phyloP scores from a whole-genome alignment of 352 stramenopile species.

The Globisporangium alternatum region DNA sequence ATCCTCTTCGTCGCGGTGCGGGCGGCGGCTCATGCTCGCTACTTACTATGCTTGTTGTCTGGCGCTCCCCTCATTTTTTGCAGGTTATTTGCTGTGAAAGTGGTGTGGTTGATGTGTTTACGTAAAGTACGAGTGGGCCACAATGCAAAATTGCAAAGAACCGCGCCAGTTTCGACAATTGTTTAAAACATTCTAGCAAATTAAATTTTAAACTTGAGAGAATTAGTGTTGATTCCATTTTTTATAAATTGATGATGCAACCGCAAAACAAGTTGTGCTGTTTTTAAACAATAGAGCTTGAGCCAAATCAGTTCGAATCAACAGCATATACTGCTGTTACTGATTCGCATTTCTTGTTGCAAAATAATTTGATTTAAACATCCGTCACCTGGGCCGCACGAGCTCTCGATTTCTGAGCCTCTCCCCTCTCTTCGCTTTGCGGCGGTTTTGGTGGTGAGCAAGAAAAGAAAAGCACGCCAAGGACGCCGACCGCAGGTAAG shows the following conservation, averaged over 20 bases:
- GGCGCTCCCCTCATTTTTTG: not conserved
- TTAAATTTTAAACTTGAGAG: not conserved
- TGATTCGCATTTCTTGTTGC: not conserved
- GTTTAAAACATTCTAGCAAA: not conserved
- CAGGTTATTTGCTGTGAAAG: not conserved
- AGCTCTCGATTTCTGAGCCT: not conserved
- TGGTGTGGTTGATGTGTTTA: not conserved
- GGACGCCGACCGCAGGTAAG: constrained; percentile 3
- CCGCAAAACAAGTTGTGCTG: not conserved
- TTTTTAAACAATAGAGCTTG: not conserved
- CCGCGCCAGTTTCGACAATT: not conserved
- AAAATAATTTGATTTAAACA: not conserved
- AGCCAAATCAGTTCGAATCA: not conserved
- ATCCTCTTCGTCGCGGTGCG: constrained; percentile 69
- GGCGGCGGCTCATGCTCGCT: constrained; percentile 37
- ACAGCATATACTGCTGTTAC: not conserved
- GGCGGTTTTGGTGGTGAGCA: constrained; percentile 36
- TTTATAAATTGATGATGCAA: not conserved
- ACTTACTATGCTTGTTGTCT: not conserved
- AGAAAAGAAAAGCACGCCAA: constrained; percentile 23
- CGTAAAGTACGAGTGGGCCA: not conserved
- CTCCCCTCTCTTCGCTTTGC: not conserved
- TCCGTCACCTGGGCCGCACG: not conserved
- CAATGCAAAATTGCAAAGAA: constrained; percentile 1
- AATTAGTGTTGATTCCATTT: not conserved